Percentiles rank a stretch among this genome's conserved stretches.
Conservation (phyloP, 148 eudicot species). For the Rhododendron williamsianum region DNA sequence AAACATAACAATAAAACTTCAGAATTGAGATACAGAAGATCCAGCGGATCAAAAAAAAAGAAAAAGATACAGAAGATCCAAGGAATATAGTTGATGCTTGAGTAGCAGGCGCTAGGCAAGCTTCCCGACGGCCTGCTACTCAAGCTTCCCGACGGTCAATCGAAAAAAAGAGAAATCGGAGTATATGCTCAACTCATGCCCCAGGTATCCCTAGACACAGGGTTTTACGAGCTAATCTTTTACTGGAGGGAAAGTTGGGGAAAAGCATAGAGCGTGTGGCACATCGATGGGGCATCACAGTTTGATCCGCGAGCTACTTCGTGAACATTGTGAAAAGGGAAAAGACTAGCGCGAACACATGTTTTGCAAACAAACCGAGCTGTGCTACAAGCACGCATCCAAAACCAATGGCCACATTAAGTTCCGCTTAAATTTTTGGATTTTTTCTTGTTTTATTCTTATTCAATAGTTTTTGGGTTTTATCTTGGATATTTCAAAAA, state of each 20-base stretch:
- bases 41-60: no score
- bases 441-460: no score
- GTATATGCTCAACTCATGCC: neutral
- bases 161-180: neutral
- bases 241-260: neutral
- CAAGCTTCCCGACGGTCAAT: neutral
- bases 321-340: neutral
- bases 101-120: neutral
- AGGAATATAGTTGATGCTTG: neutral
- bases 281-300: neutral
- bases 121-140: neutral
- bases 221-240: neutral
- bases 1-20: neutral
- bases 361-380: neutral
- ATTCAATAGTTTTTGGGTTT: no score
- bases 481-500: no score
- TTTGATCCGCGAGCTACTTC: neutral
- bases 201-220: neutral
- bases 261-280: neutral
- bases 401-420: neutral
- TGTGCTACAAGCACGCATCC: neutral
- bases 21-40: neutral
- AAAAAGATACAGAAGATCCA: neutral
- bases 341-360: neutral
- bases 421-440: no score